Base-by-base conservation (phyloP, 441 rosid species). In the Arabidopsis lyrata region DNA sequence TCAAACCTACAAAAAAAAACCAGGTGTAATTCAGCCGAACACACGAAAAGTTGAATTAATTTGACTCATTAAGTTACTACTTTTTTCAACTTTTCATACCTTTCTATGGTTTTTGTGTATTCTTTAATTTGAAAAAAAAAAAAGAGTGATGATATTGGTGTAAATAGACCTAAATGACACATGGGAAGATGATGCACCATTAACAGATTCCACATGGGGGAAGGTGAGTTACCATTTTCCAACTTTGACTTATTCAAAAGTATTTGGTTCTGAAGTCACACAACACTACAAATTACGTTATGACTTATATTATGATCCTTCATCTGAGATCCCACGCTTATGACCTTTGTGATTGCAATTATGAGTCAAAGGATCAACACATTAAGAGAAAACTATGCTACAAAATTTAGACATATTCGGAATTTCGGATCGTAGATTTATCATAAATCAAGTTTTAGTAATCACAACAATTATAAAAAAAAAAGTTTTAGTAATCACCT, bases 161-260 rank as follows among this genome's bases (percentile, higher is more conserved):
- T 50, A 34, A 69, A 69, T 56, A 44, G 52, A 38, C 75, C 60
- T 63, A 70, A 70, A 70, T 56, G 9, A 70, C 72, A 76, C 72
- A 70, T 70, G 76, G 75, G 71, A 63, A 63, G 79, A 61, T 76
- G 71, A 63, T 76, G 71, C 53, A 55, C n/a, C 66, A 70, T 69
- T 76, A 63, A 76, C 72, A 56, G 38, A 47, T 64, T 70, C 76
- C 76, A 64, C 76, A 70, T 70, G 72, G 67, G 9, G 64, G 70
- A 45, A 76, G 71, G 75, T 76, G 61, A 24, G 66, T 22, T 63
- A 55, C 75, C 75, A 56, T 24, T 69, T 63, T 74, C 38, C 45
- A 39, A 49, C 60, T 31, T 41, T 22, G 64, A 42, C 73, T 75
- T 45, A 45, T 63, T 56, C 60, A 76, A 70, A 76, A 62, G 71